Conservation (phyloP, 176 grass and related monocot genomes). For the Canna indica region DNA sequence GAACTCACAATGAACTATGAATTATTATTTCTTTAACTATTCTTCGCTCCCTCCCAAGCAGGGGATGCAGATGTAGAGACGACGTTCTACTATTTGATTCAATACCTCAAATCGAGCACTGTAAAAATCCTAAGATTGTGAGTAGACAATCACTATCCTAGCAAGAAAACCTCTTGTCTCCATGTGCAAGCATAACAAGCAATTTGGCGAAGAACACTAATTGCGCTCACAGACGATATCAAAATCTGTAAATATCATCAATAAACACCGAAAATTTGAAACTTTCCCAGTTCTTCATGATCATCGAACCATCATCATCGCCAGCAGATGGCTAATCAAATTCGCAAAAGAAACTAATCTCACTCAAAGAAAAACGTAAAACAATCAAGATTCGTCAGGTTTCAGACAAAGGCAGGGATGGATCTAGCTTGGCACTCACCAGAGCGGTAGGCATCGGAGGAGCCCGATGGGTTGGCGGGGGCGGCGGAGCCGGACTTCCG, state of each 20-base stretch:
- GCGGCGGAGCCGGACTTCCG: constrained; percentile 13
- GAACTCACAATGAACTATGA: too few relatives aligned
- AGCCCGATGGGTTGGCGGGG: background rate
- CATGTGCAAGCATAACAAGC: background rate
- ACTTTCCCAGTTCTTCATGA: background rate
- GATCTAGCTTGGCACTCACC: background rate
- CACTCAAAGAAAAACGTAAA: background rate
- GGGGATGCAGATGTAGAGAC: background rate
- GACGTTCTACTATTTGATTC: background rate
- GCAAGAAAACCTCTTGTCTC: background rate
- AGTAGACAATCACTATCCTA: background rate
- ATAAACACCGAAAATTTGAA: background rate
- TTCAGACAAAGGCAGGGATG: background rate
- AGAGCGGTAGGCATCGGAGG: constrained; percentile 6
- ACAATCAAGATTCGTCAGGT: background rate
- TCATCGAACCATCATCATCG: background rate
- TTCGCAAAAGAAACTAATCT: background rate
- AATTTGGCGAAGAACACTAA: background rate
- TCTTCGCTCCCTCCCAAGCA: background rate
- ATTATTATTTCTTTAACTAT: too few relatives aligned
- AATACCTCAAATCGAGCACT: background rate
- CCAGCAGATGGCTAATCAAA: background rate
- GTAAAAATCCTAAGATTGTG: background rate
- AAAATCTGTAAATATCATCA: background rate
- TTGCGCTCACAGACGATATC: background rate